Evolutionary conservation across 371 early-diverging fungal genomes (phyloP), one percentile per base, ranked within the genome.

Genomic region (Circinella umbellata): DNA sequence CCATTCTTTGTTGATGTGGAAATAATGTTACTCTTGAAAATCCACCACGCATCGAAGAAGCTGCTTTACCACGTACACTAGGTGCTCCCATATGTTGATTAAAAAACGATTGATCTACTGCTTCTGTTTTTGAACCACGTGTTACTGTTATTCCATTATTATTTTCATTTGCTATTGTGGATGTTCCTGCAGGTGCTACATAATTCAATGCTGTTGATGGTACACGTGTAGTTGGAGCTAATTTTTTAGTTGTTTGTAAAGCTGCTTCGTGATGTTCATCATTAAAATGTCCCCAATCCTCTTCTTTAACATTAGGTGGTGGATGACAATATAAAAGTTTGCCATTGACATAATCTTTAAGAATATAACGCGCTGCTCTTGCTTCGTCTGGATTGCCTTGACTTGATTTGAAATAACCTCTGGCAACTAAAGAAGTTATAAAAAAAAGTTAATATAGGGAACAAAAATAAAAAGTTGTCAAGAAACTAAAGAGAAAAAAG

Each of bases 351-450:
- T 97, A 98, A 84, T 98, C 99, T 82, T 99, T 99, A 63, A 99
- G 83, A 65, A 99, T 90, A 70, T 93, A 92, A 67, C 98, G 88
- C 0, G 99, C 98, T 4, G 98, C 97, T 48, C 98, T 91, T 3
- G 98, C 89, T 82, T 98, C 98, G 82, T 99, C 99, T 39, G 98
- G 98, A 79, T 96, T 96, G 75, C 99, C 99, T 78, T 97, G 96
- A 72, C 92, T 90, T 15, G 94, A 88, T 76, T 93, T 91, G 67
- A 93, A 92, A 75, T 92, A 94, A 42, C 99, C 99, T 76, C 99
- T 86, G 6, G 96, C 94, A 55, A 93, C 93, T 87, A 60, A n/a
- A 14, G 39, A 42, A 42, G 3, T 42, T 2, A 11, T 1, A 11
- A 42, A 9, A 46, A 17, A 27, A 14, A 48, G 18, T 17, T 46